A percentile compares a stretch with the other conserved stretches of the same genome.
These are phyloP conservation scores for Xylaria sp. DNA, from an alignment of 2,329 filamentous ascomycete genomes.

Conservation along the genomic window DNA sequence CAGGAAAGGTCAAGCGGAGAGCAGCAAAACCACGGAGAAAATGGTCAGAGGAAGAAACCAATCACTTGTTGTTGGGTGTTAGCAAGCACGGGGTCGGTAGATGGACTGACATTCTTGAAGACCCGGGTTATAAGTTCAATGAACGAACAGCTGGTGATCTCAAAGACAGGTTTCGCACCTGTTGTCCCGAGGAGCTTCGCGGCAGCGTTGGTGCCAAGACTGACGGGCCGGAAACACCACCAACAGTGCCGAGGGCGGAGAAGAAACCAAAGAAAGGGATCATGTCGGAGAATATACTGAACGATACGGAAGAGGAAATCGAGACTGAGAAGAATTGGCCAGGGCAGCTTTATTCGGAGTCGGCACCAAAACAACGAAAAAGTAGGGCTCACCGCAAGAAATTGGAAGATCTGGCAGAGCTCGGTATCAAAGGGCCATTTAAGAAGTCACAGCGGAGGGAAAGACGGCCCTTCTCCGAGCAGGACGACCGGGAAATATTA, in stretches of 20 bases:
- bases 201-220: constrained; percentile 52
- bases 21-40: constrained; percentile 69
- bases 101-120: constrained; percentile 73
- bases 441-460: constrained; percentile 70
- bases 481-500: constrained; percentile 71
- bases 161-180: constrained; percentile 74
- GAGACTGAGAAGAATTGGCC: constrained; percentile 43
- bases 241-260: constrained; percentile 41
- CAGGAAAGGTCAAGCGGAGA: constrained; percentile 61
- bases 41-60: constrained; percentile 74
- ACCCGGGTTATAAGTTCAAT: constrained; percentile 70
- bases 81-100: constrained; percentile 72
- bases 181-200: constrained; percentile 70
- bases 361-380: constrained; percentile 58
- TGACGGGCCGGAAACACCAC: constrained; percentile 44
- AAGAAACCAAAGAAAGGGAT: constrained; percentile 60
- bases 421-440: constrained; percentile 72
- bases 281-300: constrained; percentile 67
- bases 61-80: constrained; percentile 69
- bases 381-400: constrained; percentile 66
- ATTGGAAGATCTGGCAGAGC: constrained; percentile 63
- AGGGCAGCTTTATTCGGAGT: constrained; percentile 51
- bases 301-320: constrained; percentile 55
- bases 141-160: constrained; percentile 70
- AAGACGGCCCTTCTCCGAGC: constrained; percentile 69